Evolutionary conservation across 2,329 filamentous ascomycete species (phyloP).

Genomic region (Acrocalymma vagum): DNA sequence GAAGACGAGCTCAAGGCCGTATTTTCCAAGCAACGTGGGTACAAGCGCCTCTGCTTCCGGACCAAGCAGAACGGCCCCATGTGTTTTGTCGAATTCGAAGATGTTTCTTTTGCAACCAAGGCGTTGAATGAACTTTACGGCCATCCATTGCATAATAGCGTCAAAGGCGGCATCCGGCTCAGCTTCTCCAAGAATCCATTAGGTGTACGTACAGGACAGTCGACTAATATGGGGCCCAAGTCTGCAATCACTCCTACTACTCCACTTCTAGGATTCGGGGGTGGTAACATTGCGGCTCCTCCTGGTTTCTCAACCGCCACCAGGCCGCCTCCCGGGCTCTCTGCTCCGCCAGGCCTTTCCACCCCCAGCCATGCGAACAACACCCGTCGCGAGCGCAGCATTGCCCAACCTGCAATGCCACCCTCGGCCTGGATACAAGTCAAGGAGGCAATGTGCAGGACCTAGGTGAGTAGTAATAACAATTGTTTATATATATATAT

Average conservation of each 20-base stretch:
- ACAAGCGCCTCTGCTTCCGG: constrained; percentile 93
- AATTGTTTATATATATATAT: too few species aligned
- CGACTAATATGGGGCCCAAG: constrained; percentile 60
- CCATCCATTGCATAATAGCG: constrained; percentile 84
- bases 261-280: constrained; percentile 66
- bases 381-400: constrained; percentile 40
- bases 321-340: constrained; percentile 83
- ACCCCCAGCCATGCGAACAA: constrained; percentile 39
- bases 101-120: constrained; percentile 90
- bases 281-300: constrained; percentile 60
- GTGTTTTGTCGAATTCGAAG: constrained; percentile 99
- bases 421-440: constrained; percentile 46
- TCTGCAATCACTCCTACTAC: constrained; percentile 60
- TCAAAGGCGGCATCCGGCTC: constrained; percentile 92
- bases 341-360: constrained; percentile 75
- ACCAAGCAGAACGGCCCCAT: constrained; percentile 96
- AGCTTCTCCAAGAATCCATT: constrained; percentile 98
- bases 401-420: constrained; percentile 45
- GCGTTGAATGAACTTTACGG: constrained; percentile 91
- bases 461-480: too few species aligned
- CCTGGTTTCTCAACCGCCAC: constrained; percentile 71
- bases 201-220: constrained; percentile 84
- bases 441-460: too few species aligned
- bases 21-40: constrained; percentile 92
- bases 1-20: constrained; percentile 95